Evolutionary conservation across 2,329 filamentous ascomycete genomes (phyloP).

Genomic region (Metarhizium rileyi): DNA sequence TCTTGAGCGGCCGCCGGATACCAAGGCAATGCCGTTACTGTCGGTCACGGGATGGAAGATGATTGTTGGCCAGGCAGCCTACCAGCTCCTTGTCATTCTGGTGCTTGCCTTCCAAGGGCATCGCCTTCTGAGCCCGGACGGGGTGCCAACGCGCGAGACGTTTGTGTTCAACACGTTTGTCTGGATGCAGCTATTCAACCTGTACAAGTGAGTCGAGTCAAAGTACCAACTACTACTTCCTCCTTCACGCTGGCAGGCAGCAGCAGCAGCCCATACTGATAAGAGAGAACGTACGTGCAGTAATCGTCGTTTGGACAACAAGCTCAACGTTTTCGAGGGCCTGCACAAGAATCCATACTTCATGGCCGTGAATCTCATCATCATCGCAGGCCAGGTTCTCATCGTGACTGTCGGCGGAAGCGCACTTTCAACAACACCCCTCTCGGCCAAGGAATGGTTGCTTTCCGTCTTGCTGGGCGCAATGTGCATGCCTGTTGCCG

Average conservation of each 20-base stretch:
- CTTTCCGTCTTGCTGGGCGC: conserved; percentile 67
- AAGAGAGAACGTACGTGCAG: background rate
- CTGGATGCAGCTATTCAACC: conserved; percentile 64
- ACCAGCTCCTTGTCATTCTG: conserved; percentile 47
- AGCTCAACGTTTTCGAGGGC: conserved; percentile 66
- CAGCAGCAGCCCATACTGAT: background rate
- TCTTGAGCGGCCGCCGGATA: conserved; percentile 41
- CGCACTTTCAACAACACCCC: conserved; percentile 43
- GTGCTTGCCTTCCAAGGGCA: conserved; percentile 49
- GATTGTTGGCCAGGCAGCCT: conserved; percentile 52
- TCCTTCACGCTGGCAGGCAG: no score
- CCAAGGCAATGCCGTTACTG: conserved; percentile 63
- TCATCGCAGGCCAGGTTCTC: conserved; percentile 62
- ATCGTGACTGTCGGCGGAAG: conserved; percentile 61
- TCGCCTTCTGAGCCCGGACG: conserved; percentile 40
- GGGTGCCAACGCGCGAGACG: conserved; percentile 37
- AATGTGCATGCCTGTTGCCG: conserved; percentile 63
- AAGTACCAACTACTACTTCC: no score
- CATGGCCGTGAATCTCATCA: conserved; percentile 56
- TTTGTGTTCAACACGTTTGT: conserved; percentile 63
- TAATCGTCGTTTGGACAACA: conserved; percentile 58
- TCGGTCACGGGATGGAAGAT: conserved; percentile 57
- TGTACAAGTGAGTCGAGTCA: conserved; percentile 4
- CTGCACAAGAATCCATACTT: conserved; percentile 62
- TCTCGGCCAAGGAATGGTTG: conserved; percentile 64